A percentile compares a stretch with the other conserved stretches of the same genome.
Evolutionary conservation across 495 filamentous ascomycete species (phyloP).

Genomic region (Corynascus novoguineensis): DNA sequence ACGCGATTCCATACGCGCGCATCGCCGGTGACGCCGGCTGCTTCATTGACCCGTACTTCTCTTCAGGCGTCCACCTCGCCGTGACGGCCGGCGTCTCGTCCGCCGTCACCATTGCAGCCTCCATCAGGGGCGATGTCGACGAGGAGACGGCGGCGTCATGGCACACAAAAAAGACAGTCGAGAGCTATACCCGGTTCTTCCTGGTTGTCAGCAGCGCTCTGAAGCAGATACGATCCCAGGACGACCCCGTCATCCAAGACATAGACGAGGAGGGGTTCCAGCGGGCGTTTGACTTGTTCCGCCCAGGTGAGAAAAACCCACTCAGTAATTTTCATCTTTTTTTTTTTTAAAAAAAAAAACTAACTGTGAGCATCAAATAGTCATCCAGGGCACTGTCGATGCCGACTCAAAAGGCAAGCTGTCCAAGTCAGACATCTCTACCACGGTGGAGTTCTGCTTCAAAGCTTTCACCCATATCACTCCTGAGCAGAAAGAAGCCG

Average conservation of each 20-base stretch:
- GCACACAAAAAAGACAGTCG: constrained; percentile 42
- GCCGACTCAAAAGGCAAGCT: constrained; percentile 25
- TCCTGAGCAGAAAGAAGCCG: constrained; percentile 17
- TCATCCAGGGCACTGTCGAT: constrained; percentile 42
- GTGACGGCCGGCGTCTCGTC: constrained; percentile 43
- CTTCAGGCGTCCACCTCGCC: constrained; percentile 47
- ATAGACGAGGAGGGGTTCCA: constrained; percentile 40
- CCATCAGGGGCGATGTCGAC: constrained; percentile 32
- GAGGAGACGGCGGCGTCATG: constrained; percentile 40
- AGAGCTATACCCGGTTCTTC: constrained; percentile 49
- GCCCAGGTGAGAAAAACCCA: background rate
- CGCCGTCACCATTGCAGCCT: constrained; percentile 33
- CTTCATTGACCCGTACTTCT: constrained; percentile 45
- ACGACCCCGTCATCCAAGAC: constrained; percentile 30
- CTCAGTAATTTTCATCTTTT: background rate
- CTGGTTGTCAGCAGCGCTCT: constrained; percentile 41
- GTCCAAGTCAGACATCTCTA: constrained; percentile 30
- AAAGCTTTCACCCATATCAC: constrained; percentile 27
- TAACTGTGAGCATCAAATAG: constrained; percentile 1
- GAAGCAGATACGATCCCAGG: constrained; percentile 41
- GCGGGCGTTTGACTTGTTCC: background rate
- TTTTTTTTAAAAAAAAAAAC: no score
- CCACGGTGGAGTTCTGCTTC: constrained; percentile 39
- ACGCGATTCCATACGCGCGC: constrained; percentile 32
- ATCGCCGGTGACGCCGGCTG: constrained; percentile 43